Evolutionary conservation across 2,329 filamentous ascomycete species (phyloP), one percentile per base, ranked within the genome.

Genomic region (Lachnellula hyalina): DNA sequence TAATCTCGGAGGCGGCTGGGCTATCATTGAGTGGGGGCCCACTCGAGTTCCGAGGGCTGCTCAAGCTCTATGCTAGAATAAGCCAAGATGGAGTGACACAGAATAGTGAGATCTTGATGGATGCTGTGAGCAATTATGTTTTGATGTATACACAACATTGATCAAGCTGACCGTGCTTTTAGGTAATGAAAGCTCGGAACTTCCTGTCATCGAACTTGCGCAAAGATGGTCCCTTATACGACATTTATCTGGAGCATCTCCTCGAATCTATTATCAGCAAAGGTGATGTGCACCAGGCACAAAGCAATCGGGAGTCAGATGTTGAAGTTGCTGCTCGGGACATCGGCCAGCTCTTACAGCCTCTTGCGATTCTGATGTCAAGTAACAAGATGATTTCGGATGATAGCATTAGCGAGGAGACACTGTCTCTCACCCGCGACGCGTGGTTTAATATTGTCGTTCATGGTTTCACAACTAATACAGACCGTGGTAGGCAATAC

Each of bases 401-500:
- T 58, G 53, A 67, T 32, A 63, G 75, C 9, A 73, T 73, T 52
- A 82, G 87, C 51, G 87, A 92, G 50, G 85, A 93, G 55, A 82
- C 84, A 7, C 81, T 88, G 58, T 81, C 83, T 25, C 74, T 95
- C 54, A 81, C 94, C 62, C 85, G 93, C 51, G 92, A 99, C 76
- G 90, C 90, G 5, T 99, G 94, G 94, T 97, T 96, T 74, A 99
- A 99, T 66, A 90, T 97, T 59, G 89, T 92, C 21, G 88, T 96
- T 0, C 94, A 99, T 70, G 94, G 92, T 4, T 96, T 97, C 68
- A 86, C 85, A 9, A 78, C 87, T 11, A 81, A 81, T 15, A 93
- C 90, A 0, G 81, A 85, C 15, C 82, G 88, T 52, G 89, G 86
- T 17, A 86, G 85, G 68, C 82, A 83, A 61, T 84, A 95, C 64